A percentile compares a stretch with the other conserved stretches of the same genome.
These are phyloP conservation scores for Solanum chilense DNA, from an alignment of 257 asterid species.

Conservation along the genomic window DNA sequence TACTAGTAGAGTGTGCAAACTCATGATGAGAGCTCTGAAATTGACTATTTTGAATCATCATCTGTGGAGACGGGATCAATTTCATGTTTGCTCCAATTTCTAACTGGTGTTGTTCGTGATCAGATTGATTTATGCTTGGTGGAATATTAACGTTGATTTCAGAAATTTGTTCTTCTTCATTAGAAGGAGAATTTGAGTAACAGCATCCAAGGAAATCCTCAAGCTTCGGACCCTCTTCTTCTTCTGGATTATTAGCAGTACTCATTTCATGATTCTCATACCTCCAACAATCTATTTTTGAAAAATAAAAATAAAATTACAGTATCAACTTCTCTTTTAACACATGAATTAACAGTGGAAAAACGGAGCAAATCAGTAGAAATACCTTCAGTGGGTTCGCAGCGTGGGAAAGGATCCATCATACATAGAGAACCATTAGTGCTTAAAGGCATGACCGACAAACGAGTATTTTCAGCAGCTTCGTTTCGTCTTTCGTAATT, in stretches of 20 bases:
- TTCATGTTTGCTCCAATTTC: background rate
- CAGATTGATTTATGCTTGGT: slow-evolving; percentile 6
- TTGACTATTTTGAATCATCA: background rate
- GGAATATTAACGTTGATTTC: slow-evolving; percentile 59
- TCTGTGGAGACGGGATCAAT: background rate
- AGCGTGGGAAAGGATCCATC: slow-evolving; percentile 6
- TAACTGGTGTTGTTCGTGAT: background rate
- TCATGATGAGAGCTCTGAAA: background rate
- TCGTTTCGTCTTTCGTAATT: slow-evolving; percentile 1
- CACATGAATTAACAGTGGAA: background rate
- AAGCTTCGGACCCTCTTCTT: slow-evolving; percentile 48
- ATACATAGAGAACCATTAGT: slow-evolving; percentile 16
- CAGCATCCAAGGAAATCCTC: slow-evolving; percentile 71
- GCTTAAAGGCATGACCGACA: slow-evolving; percentile 28
- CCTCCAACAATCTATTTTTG: slow-evolving; percentile 37
- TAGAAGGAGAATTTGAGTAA: slow-evolving; percentile 40
- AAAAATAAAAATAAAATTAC: background rate
- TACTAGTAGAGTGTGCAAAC: background rate
- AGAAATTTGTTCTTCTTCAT: slow-evolving; percentile 5
- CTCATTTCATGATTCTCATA: slow-evolving; percentile 18
- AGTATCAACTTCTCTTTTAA: background rate
- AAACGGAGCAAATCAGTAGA: background rate
- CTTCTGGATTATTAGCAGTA: slow-evolving; percentile 14
- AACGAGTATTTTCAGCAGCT: background rate
- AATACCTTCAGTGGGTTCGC: slow-evolving; percentile 2